Evolutionary conservation across 106 monocot species (phyloP).

Genomic region (Hemerocallis citrina): DNA sequence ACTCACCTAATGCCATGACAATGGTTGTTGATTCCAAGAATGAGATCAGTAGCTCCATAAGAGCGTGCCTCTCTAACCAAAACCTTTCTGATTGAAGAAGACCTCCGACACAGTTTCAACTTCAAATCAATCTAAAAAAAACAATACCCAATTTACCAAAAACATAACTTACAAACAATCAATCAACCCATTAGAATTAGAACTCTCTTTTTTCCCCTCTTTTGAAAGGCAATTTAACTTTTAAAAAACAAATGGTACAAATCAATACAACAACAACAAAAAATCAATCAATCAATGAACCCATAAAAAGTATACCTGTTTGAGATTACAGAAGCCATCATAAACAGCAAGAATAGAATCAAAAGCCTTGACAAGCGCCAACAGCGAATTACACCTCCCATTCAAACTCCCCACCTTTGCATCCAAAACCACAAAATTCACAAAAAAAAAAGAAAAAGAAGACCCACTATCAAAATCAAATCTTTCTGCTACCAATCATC

Average conservation of each 20-base stretch:
- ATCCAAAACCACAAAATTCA: too few species aligned
- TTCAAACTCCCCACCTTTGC: too few species aligned
- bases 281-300: not conserved
- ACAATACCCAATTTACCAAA: not conserved
- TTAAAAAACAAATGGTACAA: too few species aligned
- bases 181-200: too few species aligned
- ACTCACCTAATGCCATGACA: conserved; percentile 18
- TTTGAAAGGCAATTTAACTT: too few species aligned
- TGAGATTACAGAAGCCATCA: conserved; percentile 66
- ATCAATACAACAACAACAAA: not conserved
- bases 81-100: conserved; percentile 27
- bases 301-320: too few species aligned
- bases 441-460: too few species aligned
- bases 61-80: conserved; percentile 24
- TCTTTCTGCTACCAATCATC: too few species aligned
- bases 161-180: too few species aligned
- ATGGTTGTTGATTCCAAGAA: conserved; percentile 27
- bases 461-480: too few species aligned
- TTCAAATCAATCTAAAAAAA: conserved; percentile 36
- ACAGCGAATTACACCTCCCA: conserved; percentile 14
- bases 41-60: conserved; percentile 19
- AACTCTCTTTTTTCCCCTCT: too few species aligned
- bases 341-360: conserved; percentile 48
- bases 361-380: conserved; percentile 34
- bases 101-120: conserved; percentile 36